Evolutionary conservation across 805 yeast genomes (phyloP), one percentile per base, ranked within the genome.

Genomic region (Candida cerambycidarum): DNA sequence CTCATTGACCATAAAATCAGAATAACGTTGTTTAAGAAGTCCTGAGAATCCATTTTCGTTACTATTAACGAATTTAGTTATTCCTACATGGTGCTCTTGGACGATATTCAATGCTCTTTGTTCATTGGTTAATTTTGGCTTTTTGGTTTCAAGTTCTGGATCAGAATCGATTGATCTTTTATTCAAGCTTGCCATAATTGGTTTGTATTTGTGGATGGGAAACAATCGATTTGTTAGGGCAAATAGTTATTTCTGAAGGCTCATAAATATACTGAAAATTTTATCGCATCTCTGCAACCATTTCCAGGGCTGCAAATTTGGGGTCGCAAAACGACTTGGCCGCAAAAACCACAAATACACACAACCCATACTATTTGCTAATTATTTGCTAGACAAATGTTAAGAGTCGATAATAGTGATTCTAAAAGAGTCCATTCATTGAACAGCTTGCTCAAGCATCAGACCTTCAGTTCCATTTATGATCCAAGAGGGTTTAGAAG

Each of bases 1-100:
- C 62, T 93, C 99, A 62, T 89, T 88, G 34, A 93, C 99, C 58
- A 88, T 75, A 60, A 93, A 93, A 60, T 93, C 99, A 10, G 96
- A 83, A 63, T 89, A 90, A 47, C 97, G 72, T 57, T 87, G 95
- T 62, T 93, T 93, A 54, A 93, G 71, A 11, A 76, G 73, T 2
- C 98, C 99, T 13, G 62, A 60, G 50, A 93, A 88, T 3, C 97
- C 95, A 18, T 44, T 45, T 18, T 70, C 54, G 4, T 67, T 73
- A 2, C 70, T 59, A 37, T 80, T 78, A 27, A 89, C 64, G 54
- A 69, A 90, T 39, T 79, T 78, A 1, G 88, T 81, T 50, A 93
- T 92, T 5, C 99, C 99, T 8, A 93, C 99, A 59, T 89, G 95
- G 2, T 19, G 24, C 28, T 50, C 53, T 32, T 38, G 45, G n/a